These are phyloP conservation scores for Vanderwaltozyma yarrowii DNA, from an alignment of 805 yeast species.

Conservation along the genomic window DNA sequence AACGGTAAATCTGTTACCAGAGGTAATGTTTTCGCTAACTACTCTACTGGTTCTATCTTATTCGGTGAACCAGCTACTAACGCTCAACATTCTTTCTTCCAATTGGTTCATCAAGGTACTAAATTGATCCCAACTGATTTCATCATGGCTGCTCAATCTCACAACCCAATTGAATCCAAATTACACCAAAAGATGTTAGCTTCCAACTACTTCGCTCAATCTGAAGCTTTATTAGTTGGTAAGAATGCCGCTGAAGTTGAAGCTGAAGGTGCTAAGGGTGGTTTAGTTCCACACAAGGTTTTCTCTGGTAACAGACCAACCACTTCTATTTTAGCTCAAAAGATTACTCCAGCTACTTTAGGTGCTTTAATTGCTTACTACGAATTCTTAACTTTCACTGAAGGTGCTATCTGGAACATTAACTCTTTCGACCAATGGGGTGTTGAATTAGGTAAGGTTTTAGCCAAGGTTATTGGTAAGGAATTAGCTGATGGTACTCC, in stretches of 20 bases:
- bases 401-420: constrained; percentile 99
- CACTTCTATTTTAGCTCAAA: constrained; percentile 89
- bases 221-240: constrained; percentile 96
- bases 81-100: constrained; percentile 99
- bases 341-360: constrained; percentile 91
- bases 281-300: constrained; percentile 86
- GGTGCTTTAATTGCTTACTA: constrained; percentile 97
- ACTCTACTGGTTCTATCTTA: constrained; percentile 90
- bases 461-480: constrained; percentile 90
- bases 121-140: constrained; percentile 95
- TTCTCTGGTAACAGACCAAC: constrained; percentile 99
- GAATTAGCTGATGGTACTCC: constrained; percentile 60
- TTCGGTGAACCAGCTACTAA: constrained; percentile 99
- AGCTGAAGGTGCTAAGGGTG: constrained; percentile 82
- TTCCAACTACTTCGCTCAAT: constrained; percentile 97
- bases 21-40: constrained; percentile 80
- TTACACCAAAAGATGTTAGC: constrained; percentile 97
- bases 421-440: constrained; percentile 99
- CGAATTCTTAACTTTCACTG: constrained; percentile 94
- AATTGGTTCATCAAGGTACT: constrained; percentile 98
- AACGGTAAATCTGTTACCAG: constrained; percentile 97
- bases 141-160: constrained; percentile 93
- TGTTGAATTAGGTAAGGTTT: constrained; percentile 95
- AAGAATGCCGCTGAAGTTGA: constrained; percentile 75
- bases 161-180: constrained; percentile 91